Percentiles rank a stretch among this genome's conserved stretches.
Evolutionary conservation across 2,329 filamentous ascomycete species (phyloP).

Genomic region (Arachnomyces sp.): DNA sequence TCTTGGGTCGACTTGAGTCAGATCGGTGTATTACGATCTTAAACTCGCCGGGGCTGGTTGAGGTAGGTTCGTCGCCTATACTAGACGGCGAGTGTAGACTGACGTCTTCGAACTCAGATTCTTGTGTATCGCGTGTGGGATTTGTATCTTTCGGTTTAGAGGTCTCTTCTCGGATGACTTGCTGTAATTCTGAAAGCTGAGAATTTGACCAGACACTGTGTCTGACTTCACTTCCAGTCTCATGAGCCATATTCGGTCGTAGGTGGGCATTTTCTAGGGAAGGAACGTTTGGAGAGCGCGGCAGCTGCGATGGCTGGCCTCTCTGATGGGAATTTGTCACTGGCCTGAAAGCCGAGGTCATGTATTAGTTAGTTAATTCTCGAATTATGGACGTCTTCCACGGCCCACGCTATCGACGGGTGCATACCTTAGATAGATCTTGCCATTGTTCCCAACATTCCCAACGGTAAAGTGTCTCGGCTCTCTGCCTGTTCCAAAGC

Average conservation of each 20-base stretch:
- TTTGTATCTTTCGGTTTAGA: conserved; percentile 17
- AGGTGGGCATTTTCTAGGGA: conserved; percentile 53
- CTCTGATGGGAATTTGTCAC: conserved; percentile 29
- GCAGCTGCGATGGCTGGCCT: conserved; percentile 24
- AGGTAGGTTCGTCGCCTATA: conserved; percentile 51
- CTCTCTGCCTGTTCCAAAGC: conserved; percentile 53
- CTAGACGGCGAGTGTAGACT: conserved; percentile 72
- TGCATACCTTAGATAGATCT: conserved; percentile 69
- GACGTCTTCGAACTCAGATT: conserved; percentile 21
- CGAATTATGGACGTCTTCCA: conserved; percentile 9
- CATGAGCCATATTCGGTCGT: conserved; percentile 23
- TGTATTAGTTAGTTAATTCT: conserved; percentile 13
- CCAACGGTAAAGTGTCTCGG: conserved; percentile 69
- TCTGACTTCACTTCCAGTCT: conserved; percentile 23
- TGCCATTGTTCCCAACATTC: conserved; percentile 74
- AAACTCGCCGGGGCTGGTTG: conserved; percentile 55
- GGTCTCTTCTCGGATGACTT: conserved; percentile 21
- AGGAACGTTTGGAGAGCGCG: conserved; percentile 43
- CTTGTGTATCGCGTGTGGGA: conserved; percentile 28
- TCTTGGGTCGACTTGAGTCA: conserved; percentile 54
- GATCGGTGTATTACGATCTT: conserved; percentile 73
- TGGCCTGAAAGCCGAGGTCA: conserved; percentile 18
- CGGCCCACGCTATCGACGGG: conserved; percentile 6
- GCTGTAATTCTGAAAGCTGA: conserved; percentile 32
- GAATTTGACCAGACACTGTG: conserved; percentile 33